A percentile compares a stretch with the other conserved stretches of the same genome.
These are phyloP conservation scores for Phalaenopsis equestris DNA, from an alignment of 106 monocot species.

Conservation along the genomic window DNA sequence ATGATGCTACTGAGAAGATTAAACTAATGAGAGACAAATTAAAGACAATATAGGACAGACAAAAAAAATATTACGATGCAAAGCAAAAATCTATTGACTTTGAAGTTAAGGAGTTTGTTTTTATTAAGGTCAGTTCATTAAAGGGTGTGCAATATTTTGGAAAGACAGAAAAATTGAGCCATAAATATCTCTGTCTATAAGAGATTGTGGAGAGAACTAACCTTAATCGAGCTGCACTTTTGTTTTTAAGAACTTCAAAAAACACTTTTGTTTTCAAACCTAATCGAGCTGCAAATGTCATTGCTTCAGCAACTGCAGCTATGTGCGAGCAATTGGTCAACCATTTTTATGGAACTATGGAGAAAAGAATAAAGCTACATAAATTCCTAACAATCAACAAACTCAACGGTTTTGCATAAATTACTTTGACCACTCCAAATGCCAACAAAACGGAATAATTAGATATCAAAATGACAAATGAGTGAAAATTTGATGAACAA, in stretches of 20 bases:
- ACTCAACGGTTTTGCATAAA: background rate
- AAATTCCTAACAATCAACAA: background rate
- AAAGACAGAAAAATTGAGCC: too few species aligned
- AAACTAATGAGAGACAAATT: too few species aligned
- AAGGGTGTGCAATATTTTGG: too few species aligned
- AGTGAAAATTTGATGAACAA: background rate
- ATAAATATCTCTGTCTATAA: too few species aligned
- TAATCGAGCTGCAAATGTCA: slow-evolving; percentile 82
- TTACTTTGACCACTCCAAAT: background rate
- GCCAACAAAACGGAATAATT: background rate
- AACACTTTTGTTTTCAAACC: slow-evolving; percentile 56
- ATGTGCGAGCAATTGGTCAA: slow-evolving; percentile 99
- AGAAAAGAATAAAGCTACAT: slow-evolving; percentile 3
- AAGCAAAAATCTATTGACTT: too few species aligned
- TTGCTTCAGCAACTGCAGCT: slow-evolving; percentile 90
- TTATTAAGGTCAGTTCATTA: too few species aligned
- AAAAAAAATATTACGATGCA: too few species aligned
- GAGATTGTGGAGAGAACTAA: too few species aligned
- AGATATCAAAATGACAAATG: background rate
- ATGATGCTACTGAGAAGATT: too few species aligned
- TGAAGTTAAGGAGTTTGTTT: too few species aligned
- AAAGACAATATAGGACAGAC: too few species aligned
- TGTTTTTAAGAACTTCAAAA: slow-evolving; percentile 65
- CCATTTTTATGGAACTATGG: slow-evolving; percentile 88
- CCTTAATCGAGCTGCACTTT: slow-evolving; percentile 10